Conservation (phyloP, 2,329 filamentous ascomycete genomes). For the Trichoderma afroharzianum region DNA sequence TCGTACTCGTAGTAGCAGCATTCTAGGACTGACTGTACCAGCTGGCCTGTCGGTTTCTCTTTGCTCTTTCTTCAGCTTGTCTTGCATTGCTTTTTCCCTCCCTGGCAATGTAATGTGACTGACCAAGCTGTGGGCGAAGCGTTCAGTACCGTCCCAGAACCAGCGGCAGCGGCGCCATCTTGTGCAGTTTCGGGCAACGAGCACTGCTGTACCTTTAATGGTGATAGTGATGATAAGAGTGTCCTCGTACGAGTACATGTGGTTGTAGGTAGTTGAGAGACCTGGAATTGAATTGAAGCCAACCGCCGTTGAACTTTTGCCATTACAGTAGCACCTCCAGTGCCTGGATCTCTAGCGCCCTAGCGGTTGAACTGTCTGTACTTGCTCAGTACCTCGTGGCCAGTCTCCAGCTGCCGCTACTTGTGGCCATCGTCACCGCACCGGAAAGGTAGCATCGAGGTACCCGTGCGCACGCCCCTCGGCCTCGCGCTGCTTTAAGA, state of each 20-base stretch:
- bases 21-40: neutral
- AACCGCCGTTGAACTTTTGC: neutral
- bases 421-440: neutral
- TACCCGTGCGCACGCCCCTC: slow-evolving; percentile 6
- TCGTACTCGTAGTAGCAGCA: neutral
- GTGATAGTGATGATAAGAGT: neutral
- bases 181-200: neutral
- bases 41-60: neutral
- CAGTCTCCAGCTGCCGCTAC: neutral
- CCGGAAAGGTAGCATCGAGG: slow-evolving; percentile 8
- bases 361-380: neutral
- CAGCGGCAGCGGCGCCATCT: neutral
- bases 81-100: neutral
- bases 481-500: slow-evolving; percentile 13
- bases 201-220: neutral
- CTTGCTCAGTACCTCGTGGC: neutral
- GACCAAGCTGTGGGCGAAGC: neutral
- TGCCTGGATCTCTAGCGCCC: neutral
- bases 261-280: neutral
- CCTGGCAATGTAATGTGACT: neutral
- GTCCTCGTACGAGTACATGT: neutral
- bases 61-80: neutral
- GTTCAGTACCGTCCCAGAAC: neutral
- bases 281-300: neutral
- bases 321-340: neutral